Percentiles rank a stretch among this genome's conserved stretches.
phyloP scores from a whole-genome alignment of 495 filamentous ascomycete genomes.

The Thermochaetoides thermophila region DNA sequence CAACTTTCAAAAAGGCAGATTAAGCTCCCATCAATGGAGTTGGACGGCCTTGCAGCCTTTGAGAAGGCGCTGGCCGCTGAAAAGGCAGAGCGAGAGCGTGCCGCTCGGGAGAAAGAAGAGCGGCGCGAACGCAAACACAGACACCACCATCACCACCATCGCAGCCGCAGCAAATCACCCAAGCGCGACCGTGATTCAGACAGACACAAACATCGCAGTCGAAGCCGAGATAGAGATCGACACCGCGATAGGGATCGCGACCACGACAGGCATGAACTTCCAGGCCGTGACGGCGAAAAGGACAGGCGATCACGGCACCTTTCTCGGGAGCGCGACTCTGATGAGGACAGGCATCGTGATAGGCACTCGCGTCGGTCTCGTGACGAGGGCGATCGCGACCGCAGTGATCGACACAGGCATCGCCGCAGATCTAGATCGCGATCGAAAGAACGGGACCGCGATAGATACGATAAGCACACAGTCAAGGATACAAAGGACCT shows the following conservation, averaged over 20 bases:
- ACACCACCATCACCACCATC: constrained; percentile 25
- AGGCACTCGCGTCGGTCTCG: constrained; percentile 34
- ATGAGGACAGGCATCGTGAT: constrained; percentile 26
- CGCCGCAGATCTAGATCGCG: constrained; percentile 10
- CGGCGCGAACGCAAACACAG: constrained; percentile 28
- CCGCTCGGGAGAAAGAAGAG: constrained; percentile 20
- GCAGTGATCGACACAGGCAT: constrained; percentile 18
- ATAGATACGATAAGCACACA: constrained; percentile 3
- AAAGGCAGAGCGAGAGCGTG: constrained; percentile 31
- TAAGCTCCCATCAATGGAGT: constrained; percentile 8
- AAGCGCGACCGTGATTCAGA: constrained; percentile 19
- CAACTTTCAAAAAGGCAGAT: too few species aligned
- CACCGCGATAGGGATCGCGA: constrained; percentile 18
- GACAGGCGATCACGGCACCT: constrained; percentile 18
- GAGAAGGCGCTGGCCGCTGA: constrained; percentile 40
- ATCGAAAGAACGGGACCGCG: constrained; percentile 6
- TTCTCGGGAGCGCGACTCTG: constrained; percentile 24
- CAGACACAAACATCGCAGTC: constrained; percentile 12
- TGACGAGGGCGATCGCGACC: constrained; percentile 22
- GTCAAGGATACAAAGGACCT: constrained; percentile 18
- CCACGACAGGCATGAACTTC: constrained; percentile 14
- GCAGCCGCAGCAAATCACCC: constrained; percentile 28
- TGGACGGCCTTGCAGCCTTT: constrained; percentile 41
- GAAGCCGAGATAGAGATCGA: not conserved
- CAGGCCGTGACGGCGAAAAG: constrained; percentile 12